Base-by-base conservation (phyloP, 441 rosid genomes). In the Erysimum pusillum region DNA sequence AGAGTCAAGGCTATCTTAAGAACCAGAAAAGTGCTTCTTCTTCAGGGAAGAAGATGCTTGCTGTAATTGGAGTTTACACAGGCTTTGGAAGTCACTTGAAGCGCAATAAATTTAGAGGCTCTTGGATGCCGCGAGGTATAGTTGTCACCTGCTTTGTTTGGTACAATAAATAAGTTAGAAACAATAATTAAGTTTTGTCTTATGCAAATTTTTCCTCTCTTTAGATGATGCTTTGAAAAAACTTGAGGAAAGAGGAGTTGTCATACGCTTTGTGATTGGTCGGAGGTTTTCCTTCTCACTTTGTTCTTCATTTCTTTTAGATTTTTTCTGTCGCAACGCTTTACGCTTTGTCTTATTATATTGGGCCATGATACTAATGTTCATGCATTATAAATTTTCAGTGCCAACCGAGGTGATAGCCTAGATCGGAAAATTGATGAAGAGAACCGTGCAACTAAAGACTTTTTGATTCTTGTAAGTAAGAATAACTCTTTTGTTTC, bases 381-480 rank as follows among this genome's bases (percentile, higher is more conserved):
- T 61, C 36, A 11, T 56, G 35, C 35, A 70, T 76, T 86, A 74
- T 63, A 76, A 76, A 72, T 80, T 46, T 81, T 77, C 90, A 93
- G 98, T 82, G 83, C 98, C 75, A 93, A 91, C 82, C 91, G 94
- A 63, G 98, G 97, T 51, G 96, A 93, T 83, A 93, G 98, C 86
- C 86, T 93, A 76, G 98, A 91, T 80, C 93, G 92, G 77, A 89
- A 83, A 62, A 89, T 91, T 44, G 88, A 89, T 56, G 89, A 82
- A 62, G 98, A 93, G 81, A 91, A 88, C 76, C 83, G 69, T 46
- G 4, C 67, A 11, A 90, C 92, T 58, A 89, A 88, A 81, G 98
- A 93, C 84, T 90, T 93, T 85, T 75, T 91, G 79, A 90, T 91
- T 81, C 93, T 93, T 77, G 98, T 91, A 87, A 78, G 97, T 74